phyloP scores from a whole-genome alignment of 352 stramenopile genomes.

The Globisporangium alternatum region DNA sequence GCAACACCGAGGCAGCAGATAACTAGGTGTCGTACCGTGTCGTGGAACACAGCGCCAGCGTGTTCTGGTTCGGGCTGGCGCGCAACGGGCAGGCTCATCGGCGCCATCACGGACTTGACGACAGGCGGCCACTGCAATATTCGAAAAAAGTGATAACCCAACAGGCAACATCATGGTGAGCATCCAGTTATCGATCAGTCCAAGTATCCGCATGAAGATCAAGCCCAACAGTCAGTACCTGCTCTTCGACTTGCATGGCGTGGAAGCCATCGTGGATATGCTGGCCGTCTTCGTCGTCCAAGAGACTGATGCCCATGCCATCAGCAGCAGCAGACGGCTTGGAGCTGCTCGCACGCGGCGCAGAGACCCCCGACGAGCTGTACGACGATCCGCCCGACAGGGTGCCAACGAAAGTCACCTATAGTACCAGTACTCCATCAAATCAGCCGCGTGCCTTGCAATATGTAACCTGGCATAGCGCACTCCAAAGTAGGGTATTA shows the following conservation, averaged over 20 bases:
- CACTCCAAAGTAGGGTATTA: constrained; percentile 9
- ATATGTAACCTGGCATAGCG: background rate
- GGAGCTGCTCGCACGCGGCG: constrained; percentile 36
- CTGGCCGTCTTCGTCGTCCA: constrained; percentile 61
- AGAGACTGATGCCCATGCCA: constrained; percentile 80
- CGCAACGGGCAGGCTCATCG: constrained; percentile 74
- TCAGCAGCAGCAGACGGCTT: constrained; percentile 60
- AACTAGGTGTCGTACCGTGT: constrained; percentile 23
- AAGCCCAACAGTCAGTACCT: constrained; percentile 5
- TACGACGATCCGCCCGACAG: constrained; percentile 78
- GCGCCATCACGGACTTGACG: constrained; percentile 78
- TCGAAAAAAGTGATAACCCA: background rate
- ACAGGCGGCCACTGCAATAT: constrained; percentile 62
- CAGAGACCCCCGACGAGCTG: constrained; percentile 35
- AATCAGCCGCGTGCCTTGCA: too few species aligned
- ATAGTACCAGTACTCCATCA: background rate
- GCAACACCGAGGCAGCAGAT: background rate
- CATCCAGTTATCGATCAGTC: background rate
- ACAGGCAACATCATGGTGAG: background rate
- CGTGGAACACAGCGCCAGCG: constrained; percentile 64
- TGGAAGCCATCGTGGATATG: constrained; percentile 44
- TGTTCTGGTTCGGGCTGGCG: constrained; percentile 60
- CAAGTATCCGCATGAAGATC: background rate
- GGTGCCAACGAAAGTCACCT: constrained; percentile 78
- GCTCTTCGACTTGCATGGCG: constrained; percentile 59